Evolutionary conservation across 306 rosid species (phyloP).

Genomic region (Trifolium dubium): DNA sequence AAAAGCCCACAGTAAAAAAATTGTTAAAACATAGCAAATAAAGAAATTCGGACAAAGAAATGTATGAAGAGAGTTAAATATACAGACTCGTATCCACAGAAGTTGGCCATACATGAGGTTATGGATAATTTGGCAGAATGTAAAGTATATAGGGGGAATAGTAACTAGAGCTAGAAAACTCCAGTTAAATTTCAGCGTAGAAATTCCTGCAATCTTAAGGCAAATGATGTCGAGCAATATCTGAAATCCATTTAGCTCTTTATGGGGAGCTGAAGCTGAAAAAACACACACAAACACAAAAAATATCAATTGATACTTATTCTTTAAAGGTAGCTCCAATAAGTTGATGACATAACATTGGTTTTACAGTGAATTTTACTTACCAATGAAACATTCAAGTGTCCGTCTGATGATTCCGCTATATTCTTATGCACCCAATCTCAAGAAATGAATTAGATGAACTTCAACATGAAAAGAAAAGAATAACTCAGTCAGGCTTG

Average conservation of each 20-base stretch:
- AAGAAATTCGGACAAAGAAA: constrained; percentile 27
- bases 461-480: constrained; percentile 26
- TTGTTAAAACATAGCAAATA: neutral
- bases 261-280: constrained; percentile 39
- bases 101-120: constrained; percentile 29
- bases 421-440: neutral
- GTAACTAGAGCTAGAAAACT: constrained; percentile 45
- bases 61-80: constrained; percentile 18
- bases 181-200: constrained; percentile 39
- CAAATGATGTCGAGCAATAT: constrained; percentile 34
- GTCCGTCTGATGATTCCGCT: constrained; percentile 6
- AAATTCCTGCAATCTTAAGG: constrained; percentile 40
- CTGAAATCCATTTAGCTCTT: constrained; percentile 32
- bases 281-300: neutral
- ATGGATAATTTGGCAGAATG: constrained; percentile 31
- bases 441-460: constrained; percentile 13
- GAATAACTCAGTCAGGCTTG: constrained; percentile 10
- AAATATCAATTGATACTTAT: constrained; percentile 5
- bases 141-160: constrained; percentile 19
- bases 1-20: neutral
- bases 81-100: constrained; percentile 38
- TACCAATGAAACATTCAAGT: constrained; percentile 5
- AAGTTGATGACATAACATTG: neutral
- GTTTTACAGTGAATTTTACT: neutral
- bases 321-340: constrained; percentile 16